Percentiles rank a stretch among this genome's conserved stretches.
Evolutionary conservation across 177 flowering plant genomes (phyloP).

Genomic region (Vitis hybrid): DNA sequence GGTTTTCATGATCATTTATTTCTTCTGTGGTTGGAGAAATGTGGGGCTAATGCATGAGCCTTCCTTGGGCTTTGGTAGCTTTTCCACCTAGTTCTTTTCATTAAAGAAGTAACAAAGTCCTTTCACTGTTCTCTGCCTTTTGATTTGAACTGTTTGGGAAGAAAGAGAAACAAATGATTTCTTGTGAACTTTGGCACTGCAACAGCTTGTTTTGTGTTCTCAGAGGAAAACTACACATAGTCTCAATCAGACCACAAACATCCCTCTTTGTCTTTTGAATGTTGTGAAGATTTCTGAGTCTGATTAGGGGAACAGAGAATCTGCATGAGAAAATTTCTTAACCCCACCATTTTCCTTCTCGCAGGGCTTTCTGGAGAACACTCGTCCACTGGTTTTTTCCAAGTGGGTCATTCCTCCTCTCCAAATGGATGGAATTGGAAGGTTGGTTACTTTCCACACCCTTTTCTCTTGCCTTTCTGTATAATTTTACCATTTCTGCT

Average conservation of each 20-base stretch:
- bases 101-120: slow-evolving; percentile 19
- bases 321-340: slow-evolving; percentile 6
- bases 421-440: no score
- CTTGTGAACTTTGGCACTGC: slow-evolving; percentile 23
- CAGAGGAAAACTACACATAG: slow-evolving; percentile 26
- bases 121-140: slow-evolving; percentile 21
- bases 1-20: slow-evolving; percentile 4
- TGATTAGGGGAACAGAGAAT: slow-evolving; percentile 10
- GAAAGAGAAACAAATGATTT: slow-evolving; percentile 34
- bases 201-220: slow-evolving; percentile 25
- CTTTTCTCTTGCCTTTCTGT: no score
- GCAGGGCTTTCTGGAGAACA: no score
- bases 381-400: no score
- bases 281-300: slow-evolving; percentile 2
- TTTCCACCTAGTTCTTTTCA: slow-evolving; percentile 27
- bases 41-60: slow-evolving; percentile 22
- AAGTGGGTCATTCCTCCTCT: no score
- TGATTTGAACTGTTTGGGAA: slow-evolving; percentile 31
- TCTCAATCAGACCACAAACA: slow-evolving; percentile 14
- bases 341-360: neutral
- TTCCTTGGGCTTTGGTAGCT: slow-evolving; percentile 4
- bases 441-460: no score
- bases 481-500: no score
- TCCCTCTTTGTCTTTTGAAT: slow-evolving; percentile 13
- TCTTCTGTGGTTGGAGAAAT: slow-evolving; percentile 8